Percentiles rank a stretch among this genome's conserved stretches.
These are phyloP conservation scores for Lachnellula suecica DNA, from an alignment of 2,329 filamentous ascomycete species.

Conservation along the genomic window DNA sequence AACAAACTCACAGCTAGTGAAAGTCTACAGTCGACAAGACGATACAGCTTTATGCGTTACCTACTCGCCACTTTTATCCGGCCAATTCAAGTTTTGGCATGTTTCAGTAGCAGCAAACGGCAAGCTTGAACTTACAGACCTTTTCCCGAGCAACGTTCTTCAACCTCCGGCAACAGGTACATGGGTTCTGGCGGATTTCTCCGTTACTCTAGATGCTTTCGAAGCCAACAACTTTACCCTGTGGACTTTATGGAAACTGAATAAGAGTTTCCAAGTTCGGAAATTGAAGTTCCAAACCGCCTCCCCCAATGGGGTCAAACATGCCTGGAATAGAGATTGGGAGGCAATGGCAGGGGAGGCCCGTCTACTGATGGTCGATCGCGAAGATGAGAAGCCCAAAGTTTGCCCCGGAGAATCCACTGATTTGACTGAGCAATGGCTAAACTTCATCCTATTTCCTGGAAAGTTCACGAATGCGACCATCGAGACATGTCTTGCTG, in stretches of 20 bases:
- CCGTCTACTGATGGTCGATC: too few species aligned
- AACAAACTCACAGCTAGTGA: slow-evolving; percentile 73
- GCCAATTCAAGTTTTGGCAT: slow-evolving; percentile 93
- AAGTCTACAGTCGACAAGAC: slow-evolving; percentile 60
- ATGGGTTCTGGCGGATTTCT: slow-evolving; percentile 80
- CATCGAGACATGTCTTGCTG: slow-evolving; percentile 77
- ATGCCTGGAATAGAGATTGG: slow-evolving; percentile 68
- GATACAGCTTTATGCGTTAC: slow-evolving; percentile 66
- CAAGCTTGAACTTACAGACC: slow-evolving; percentile 65
- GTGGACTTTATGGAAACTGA: slow-evolving; percentile 85
- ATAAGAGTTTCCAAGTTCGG: slow-evolving; percentile 74
- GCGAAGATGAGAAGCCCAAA: slow-evolving; percentile 49
- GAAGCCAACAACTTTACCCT: slow-evolving; percentile 56
- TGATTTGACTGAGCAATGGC: slow-evolving; percentile 81
- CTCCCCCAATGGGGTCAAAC: slow-evolving; percentile 14
- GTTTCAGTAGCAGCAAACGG: slow-evolving; percentile 62
- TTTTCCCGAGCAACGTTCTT: slow-evolving; percentile 65
- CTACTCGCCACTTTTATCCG: slow-evolving; percentile 82
- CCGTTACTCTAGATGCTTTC: slow-evolving; percentile 52
- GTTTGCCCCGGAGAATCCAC: slow-evolving; percentile 64
- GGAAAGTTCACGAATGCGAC: slow-evolving; percentile 78
- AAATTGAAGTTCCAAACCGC: slow-evolving; percentile 66
- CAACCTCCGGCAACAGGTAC: slow-evolving; percentile 71
- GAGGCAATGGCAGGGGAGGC: slow-evolving; percentile 64
- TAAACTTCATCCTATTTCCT: slow-evolving; percentile 78